Percentiles rank a stretch among this genome's conserved stretches.
Evolutionary conservation across 495 filamentous ascomycete genomes (phyloP).

Genomic region (Neohortaea acidophila): DNA sequence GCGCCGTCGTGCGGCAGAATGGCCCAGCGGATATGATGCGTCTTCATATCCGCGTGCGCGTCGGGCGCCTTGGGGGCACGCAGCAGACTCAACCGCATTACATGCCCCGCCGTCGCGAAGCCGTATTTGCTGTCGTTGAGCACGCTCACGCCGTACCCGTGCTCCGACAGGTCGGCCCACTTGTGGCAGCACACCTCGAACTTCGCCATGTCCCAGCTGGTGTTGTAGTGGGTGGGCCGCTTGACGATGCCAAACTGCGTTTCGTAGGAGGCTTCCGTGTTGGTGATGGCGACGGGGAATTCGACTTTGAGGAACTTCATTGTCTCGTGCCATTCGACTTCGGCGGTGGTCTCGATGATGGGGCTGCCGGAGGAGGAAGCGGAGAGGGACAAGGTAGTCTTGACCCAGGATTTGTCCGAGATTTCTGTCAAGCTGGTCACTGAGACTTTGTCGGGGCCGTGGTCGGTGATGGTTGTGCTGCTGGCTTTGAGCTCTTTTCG

Average conservation of each 20-base stretch:
- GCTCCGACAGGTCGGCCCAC: conserved; percentile 90
- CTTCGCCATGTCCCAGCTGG: conserved; percentile 97
- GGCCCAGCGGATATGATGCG: conserved; percentile 76
- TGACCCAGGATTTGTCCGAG: conserved; percentile 72
- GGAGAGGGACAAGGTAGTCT: conserved; percentile 67
- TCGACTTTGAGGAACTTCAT: conserved; percentile 99
- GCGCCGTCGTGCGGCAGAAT: conserved; percentile 70
- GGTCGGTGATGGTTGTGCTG: conserved; percentile 53
- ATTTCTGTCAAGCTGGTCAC: conserved; percentile 71
- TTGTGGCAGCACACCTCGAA: conserved; percentile 98
- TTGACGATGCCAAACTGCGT: conserved; percentile 81
- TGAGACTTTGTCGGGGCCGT: conserved; percentile 58
- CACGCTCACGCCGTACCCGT: conserved; percentile 82
- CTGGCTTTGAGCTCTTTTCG: conserved; percentile 48
- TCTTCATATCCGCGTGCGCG: conserved; percentile 87
- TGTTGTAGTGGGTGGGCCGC: conserved; percentile 91
- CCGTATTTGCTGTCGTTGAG: conserved; percentile 96
- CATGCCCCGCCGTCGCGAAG: conserved; percentile 77
- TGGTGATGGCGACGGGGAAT: conserved; percentile 83
- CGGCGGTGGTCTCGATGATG: conserved; percentile 55
- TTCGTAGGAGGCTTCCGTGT: conserved; percentile 90
- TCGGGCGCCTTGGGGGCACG: conserved; percentile 93
- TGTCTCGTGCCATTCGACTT: conserved; percentile 83
- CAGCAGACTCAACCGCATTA: conserved; percentile 83
- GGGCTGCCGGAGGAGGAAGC: conserved; percentile 38